Percentiles rank a stretch among this genome's conserved stretches.
Evolutionary conservation across 2,329 filamentous ascomycete species (phyloP).

Genomic region (Aspergillus intermedius): DNA sequence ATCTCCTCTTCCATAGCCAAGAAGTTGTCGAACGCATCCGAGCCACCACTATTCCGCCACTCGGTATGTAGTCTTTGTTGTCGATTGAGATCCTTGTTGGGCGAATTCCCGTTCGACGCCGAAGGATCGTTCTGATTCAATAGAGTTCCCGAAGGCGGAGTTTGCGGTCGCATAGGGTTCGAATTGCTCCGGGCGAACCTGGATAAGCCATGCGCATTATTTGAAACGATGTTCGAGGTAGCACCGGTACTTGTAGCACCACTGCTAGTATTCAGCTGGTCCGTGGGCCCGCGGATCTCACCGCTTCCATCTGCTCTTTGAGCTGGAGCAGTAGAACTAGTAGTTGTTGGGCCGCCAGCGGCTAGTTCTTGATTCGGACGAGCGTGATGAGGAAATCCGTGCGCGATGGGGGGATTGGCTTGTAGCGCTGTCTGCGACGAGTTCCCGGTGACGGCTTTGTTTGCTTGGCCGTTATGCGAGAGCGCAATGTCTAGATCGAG

Average conservation of each 20-base stretch:
- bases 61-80: constrained; percentile 29
- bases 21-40: constrained; percentile 38
- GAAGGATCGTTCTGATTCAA: constrained; percentile 29
- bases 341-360: constrained; percentile 33
- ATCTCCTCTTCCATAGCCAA: constrained; percentile 39
- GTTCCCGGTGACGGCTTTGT: background rate
- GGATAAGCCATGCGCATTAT: constrained; percentile 21
- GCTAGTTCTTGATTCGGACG: constrained; percentile 63
- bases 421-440: constrained; percentile 40
- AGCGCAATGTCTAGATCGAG: constrained; percentile 3
- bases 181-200: constrained; percentile 48
- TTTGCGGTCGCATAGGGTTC: constrained; percentile 44
- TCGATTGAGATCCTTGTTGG: constrained; percentile 23
- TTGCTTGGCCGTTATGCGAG: background rate
- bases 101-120: constrained; percentile 23
- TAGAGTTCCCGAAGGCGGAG: constrained; percentile 32
- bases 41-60: constrained; percentile 35
- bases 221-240: constrained; percentile 31
- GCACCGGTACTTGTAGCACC: constrained; percentile 1
- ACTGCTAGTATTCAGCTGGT: constrained; percentile 19
- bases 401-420: constrained; percentile 42
- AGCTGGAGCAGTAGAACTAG: constrained; percentile 24
- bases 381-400: constrained; percentile 49
- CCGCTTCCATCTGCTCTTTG: constrained; percentile 32
- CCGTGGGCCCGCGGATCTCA: constrained; percentile 24